Evolutionary conservation across 2,329 filamentous ascomycete species (phyloP), one percentile per base, ranked within the genome.

Genomic region (Pseudogymnoascus sp.): DNA sequence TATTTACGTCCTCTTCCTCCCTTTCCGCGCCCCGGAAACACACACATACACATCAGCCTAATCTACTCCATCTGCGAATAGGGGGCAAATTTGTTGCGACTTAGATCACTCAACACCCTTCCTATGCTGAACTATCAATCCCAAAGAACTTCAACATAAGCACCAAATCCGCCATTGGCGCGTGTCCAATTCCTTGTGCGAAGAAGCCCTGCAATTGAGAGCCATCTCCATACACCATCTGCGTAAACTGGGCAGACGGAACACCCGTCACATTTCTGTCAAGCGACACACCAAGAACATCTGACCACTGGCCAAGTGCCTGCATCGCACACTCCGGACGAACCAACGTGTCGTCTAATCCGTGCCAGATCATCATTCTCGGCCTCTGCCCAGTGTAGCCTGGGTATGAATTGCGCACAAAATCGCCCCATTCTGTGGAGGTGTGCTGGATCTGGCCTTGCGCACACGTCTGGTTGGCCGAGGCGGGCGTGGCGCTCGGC

Each of bases 391-490:
- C 77, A 11, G 68, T 74, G 53, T 73, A 74, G 1, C 68, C 70
- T 1, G 70, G 66, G 61, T 72, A 72, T 31, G 77, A 75, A 62
- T 72, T 71, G 24, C 72, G 70, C 10, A 78, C 81, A 22, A 77
- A 72, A 64, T 76, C 73, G 10, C 79, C 78, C 81, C 81, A 84
- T 62, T 78, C 74, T 64, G 77, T 71, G 3, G 78, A 74, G 26
- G 6, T 53, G 46, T 53, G 46, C n/a, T 53, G 14, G 6, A 53
- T 53, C 46, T 53, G 46, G n/a, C 46, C 46, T 19, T 0, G 78
- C 3, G 81, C 76, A 71, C 82, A 85, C 0, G 77, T 76, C 59
- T 72, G 77, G 75, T 84, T 84, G 81, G 82, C 83, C 1, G 74
- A 77, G 61, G 75, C 72, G 0, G 77, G 77, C 60, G 73, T 75